Evolutionary conservation across 2,329 filamentous ascomycete species (phyloP), one percentile per base, ranked within the genome.

Genomic region (Paecilomyces variotii): DNA sequence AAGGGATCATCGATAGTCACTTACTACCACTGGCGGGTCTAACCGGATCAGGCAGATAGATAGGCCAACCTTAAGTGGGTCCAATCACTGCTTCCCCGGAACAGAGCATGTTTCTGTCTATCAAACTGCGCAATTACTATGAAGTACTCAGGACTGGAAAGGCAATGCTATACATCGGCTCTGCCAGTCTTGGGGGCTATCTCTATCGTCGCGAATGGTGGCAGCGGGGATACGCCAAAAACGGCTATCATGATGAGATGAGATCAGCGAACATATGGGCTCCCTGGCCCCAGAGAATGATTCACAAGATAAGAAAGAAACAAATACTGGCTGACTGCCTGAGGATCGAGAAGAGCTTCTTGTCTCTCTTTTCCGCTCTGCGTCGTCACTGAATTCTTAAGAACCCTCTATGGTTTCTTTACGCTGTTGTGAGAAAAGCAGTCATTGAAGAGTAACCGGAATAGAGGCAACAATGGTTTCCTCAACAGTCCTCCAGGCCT

Each of bases 401-500:
- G 35, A 2, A 45, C n/a, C 4, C 9, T 19, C 9, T 19, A 9
- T 14, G 4, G 19, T n/a, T 19, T 19, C n/a, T 45, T 45, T 32
- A n/a, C n/a, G 19, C 19, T n/a, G n/a, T 10, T 19, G 35, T n/a
- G 35, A 5, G 3, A 14, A 19, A 39, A 12, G 5, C 12, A 39
- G 35, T 14, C 14, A 39, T 39, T 19, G 39, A n/a, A 45, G 7
- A 0, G 19, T 4, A 14, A 45, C 14, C 14, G 19, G 19, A 6
- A 19, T n/a, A 45, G 14, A n/a, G 9, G 6, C n/a, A 45, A 45
- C 2, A 45, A 45, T 45, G 39, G 19, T 45, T 9, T 6, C 14
- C n/a, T 45, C 39, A 45, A n/a, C 39, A 12, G 70, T 78, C n/a
- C 64, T 76, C 45, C 61, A 74, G 49, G 79, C 77, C 24, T 82